Base-by-base conservation (phyloP, 192 early-diverging fungal species). In the Gonapodya sp. region DNA sequence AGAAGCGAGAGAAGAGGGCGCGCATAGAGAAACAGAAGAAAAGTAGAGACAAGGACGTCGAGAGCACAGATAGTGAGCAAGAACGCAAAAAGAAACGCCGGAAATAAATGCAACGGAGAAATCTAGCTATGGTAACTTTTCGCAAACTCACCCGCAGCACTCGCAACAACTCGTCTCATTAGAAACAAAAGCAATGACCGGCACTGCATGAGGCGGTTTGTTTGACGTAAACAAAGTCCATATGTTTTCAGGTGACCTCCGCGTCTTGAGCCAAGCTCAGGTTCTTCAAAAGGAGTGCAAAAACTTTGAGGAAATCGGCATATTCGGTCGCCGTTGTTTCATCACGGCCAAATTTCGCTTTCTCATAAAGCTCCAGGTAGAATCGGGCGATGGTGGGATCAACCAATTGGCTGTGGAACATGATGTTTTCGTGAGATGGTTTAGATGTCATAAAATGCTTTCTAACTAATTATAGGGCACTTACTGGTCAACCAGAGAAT, bases 331-430 rank as follows among this genome's bases (percentile, higher is more conserved):
- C 83, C 0, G 18, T 31, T 34, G 81, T 24, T 36, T 84, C 82
- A 0, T 31, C 16, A 34, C n/a, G 31, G 16, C 73, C 83, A 36
- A 80, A 86, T 18, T 80, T 37, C 32, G 84, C 24, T n/a, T 34
- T 32, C 36, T 86, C 85, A 73, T 83, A 86, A 18, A 80, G 80
- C 2, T 86, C 83, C 24, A 81, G 36, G 77, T 83, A 86, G 24
- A 64, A 78, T 0, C 34, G 35, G 30, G 34, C 83, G 46, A 84
- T 1, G 35, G 82, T 80, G 18, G 14, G 30, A 34, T 73, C 72
- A 1, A 86, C 35, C 1, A 84, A 8, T 8, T 35, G 36, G 1
- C 73, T 33, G 1, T 36, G 16, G 75, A n/a, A n/a, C n/a, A n/a
- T n/a, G 73, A 36, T 2, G 83, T 79, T 1, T 31, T 30, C 31